Evolutionary conservation across 2,329 filamentous ascomycete species (phyloP).

Genomic region (Anisogramma anomala): DNA sequence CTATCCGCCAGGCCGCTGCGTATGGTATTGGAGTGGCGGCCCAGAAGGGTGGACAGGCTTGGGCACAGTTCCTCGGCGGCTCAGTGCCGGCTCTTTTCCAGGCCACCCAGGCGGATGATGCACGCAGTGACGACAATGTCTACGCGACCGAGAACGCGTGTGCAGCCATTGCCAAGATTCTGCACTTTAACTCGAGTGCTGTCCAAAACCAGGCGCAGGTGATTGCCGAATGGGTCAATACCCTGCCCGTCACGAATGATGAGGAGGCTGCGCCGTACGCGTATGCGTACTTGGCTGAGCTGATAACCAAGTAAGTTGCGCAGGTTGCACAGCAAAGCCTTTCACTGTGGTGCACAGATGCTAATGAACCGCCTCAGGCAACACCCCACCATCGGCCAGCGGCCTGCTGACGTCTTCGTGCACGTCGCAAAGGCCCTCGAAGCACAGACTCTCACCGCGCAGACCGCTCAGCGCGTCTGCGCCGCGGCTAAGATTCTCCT

Average conservation of each 20-base stretch:
- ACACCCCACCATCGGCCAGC: slow-evolving; percentile 68
- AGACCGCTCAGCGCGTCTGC: slow-evolving; percentile 67
- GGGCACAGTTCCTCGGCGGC: slow-evolving; percentile 76
- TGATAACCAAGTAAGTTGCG: slow-evolving; percentile 88
- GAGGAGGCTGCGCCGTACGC: slow-evolving; percentile 96
- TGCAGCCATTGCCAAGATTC: slow-evolving; percentile 90
- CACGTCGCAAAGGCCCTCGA: slow-evolving; percentile 82
- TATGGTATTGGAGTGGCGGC: slow-evolving; percentile 95
- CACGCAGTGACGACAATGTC: slow-evolving; percentile 82
- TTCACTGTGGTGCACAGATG: background rate
- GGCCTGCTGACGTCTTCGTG: slow-evolving; percentile 72
- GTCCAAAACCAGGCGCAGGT: slow-evolving; percentile 67
- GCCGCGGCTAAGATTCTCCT: slow-evolving; percentile 68
- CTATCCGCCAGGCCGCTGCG: slow-evolving; percentile 88
- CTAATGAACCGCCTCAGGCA: slow-evolving; percentile 42
- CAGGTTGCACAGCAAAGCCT: too few relatives aligned
- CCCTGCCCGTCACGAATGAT: slow-evolving; percentile 83
- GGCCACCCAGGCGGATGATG: slow-evolving; percentile 67
- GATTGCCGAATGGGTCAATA: slow-evolving; percentile 77
- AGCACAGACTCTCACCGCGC: slow-evolving; percentile 76
- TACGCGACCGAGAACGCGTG: slow-evolving; percentile 97
- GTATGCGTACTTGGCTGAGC: slow-evolving; percentile 79
- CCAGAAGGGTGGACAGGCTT: slow-evolving; percentile 76
- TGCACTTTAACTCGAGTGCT: slow-evolving; percentile 75
- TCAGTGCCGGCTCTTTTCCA: slow-evolving; percentile 76